Base-by-base conservation (phyloP, 805 yeast species). In the Lipomyces yamadae region DNA sequence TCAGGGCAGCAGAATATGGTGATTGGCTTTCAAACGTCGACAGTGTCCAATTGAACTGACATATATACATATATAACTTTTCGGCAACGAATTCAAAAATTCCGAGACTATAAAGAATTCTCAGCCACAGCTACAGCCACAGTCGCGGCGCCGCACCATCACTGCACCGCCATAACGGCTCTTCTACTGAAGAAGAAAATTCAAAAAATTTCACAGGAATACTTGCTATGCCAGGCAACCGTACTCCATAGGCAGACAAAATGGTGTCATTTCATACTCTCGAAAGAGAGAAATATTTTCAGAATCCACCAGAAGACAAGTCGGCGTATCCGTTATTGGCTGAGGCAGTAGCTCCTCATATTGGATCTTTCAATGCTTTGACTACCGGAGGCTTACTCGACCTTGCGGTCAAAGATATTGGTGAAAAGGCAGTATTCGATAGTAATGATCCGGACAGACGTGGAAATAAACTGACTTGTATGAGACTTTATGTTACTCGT, bases 351-450 rank as follows among this genome's bases (percentile, higher is more conserved):
- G 86, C 87, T 65, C 99, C 99, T 4, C 99, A 95, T 77, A 85
- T 95, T 64, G 98, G 97, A 7, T 94, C 98, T 1, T 95, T 95
- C 83, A 90, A 95, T 82, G 98, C 98, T 4, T 82, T 95, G 65
- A 90, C 97, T 32, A 96, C 91, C 66, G 97, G 97, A 56, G 97
- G 97, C 4, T 78, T 95, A 33, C 82, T 95, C 67, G 92, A 93
- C 77, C 80, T 89, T 61, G 98, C 90, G 1, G 96, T 89, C 58
- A 83, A 88, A 74, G 98, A 95, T 75, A 92, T 95, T 68, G 99
- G 98, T 8, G 79, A 85, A 67, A 91, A 88, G 75, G 87, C 92
- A 18, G 88, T 92, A 11, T 94, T 91, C 76, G 99, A 95, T 78
- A 87, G 92, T 35, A 85, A 81, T 67, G 92, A 89, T 62, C 78